phyloP scores from a whole-genome alignment of 2,329 filamentous ascomycete species.

The Cordyceps cateniannulata region DNA sequence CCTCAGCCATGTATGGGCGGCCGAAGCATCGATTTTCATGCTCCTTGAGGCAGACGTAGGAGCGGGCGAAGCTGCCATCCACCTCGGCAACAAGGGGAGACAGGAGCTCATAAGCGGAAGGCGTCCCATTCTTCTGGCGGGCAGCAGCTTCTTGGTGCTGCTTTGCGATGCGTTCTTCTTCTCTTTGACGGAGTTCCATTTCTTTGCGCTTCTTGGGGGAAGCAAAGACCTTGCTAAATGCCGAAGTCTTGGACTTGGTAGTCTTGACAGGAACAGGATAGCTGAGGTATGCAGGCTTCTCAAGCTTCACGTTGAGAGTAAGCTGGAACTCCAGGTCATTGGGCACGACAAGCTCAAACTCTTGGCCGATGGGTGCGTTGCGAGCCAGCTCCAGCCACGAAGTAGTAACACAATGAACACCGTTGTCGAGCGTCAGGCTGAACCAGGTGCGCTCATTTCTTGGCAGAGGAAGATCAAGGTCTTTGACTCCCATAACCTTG shows the following conservation, averaged over 20 bases:
- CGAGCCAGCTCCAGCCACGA: conserved; percentile 89
- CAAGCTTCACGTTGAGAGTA: conserved; percentile 90
- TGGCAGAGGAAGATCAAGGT: conserved; percentile 84
- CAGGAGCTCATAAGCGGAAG: conserved; percentile 78
- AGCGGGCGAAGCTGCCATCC: conserved; percentile 89
- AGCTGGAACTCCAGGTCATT: conserved; percentile 99
- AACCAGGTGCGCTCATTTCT: conserved; percentile 90
- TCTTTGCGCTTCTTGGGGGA: conserved; percentile 97
- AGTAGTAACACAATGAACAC: conserved; percentile 94
- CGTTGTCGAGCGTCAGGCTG: conserved; percentile 95
- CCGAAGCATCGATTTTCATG: conserved; percentile 86
- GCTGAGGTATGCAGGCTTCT: conserved; percentile 62
- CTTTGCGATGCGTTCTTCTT: conserved; percentile 66
- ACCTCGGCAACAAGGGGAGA: conserved; percentile 73
- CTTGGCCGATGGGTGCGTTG: conserved; percentile 90
- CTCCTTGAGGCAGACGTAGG: conserved; percentile 90
- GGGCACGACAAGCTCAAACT: conserved; percentile 94
- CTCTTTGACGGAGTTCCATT: conserved; percentile 74
- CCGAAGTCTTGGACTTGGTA: conserved; percentile 68
- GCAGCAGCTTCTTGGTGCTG: conserved; percentile 58
- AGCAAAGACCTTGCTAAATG: conserved; percentile 86
- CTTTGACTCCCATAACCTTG: conserved; percentile 97
- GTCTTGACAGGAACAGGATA: conserved; percentile 54
- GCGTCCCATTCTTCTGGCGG: conserved; percentile 55
- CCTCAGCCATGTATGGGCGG: conserved; percentile 77